Evolutionary conservation across 2,329 filamentous ascomycete species (phyloP), one percentile per base, ranked within the genome.

Genomic region (Fusarium haematococcum): DNA sequence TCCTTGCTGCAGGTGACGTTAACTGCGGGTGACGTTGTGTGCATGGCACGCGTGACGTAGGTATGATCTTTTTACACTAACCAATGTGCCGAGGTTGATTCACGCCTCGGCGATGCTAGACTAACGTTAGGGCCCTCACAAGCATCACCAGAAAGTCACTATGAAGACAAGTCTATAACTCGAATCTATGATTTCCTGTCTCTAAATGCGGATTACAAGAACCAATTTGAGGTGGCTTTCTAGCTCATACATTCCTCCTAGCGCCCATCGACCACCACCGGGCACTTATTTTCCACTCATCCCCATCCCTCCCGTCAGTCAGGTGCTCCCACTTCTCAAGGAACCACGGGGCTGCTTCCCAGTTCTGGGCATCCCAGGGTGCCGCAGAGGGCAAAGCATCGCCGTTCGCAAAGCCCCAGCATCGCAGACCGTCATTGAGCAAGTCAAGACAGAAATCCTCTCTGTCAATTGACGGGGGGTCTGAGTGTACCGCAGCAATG

Each of bases 311-410:
- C 23, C 62, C 67, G 25, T 50, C 39, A 0, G 48, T 69, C 1
- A 69, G 48, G 39, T 56, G 67, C n/a, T 61, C 63, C 67, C 62
- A 65, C 30, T 69, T 69, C 25, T 62, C 20, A 11, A 69, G 57
- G 14, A 69, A 69, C 67, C 62, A 69, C 8, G 67, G 67, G n/a
- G 67, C 67, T 5, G 67, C 67, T 65, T 69, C 67, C 67, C 67
- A 69, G 32, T 65, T 69, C 30, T 58, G 67, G 14, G 56, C 63
- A 61, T 69, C 67, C 67, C 67, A 65, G 20, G 64, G 64, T 14
- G 48, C 58, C 50, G 30, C 64, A 1, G 64, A 48, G 5, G 64
- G 54, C 5, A 58, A 37, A 0, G 54, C 39, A n/a, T 58, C 14
- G 2, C 54, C 54, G 54, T 27, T 23, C 6, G 54, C 54, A 39